Conservation (phyloP, 2,329 filamentous ascomycete genomes). For the Cladosporium cucumerinum region DNA sequence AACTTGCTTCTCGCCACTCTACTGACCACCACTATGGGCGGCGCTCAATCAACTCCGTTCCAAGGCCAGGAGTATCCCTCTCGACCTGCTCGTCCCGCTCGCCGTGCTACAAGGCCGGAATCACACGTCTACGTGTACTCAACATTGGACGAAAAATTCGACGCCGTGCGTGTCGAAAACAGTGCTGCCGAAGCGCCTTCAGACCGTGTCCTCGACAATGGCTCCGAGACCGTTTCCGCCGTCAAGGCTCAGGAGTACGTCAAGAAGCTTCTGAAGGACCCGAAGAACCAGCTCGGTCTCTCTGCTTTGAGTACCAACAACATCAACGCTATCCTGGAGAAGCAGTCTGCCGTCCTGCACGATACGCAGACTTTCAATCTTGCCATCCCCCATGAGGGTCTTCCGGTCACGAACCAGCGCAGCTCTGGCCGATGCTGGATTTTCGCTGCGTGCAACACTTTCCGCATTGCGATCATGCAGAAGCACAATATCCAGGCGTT, state of each 20-base stretch:
- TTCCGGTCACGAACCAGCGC: constrained; percentile 80
- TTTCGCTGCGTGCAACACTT: constrained; percentile 87
- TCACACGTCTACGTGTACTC: constrained; percentile 11
- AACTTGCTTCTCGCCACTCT: background rate
- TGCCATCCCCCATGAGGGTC: constrained; percentile 76
- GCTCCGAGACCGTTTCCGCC: constrained; percentile 30
- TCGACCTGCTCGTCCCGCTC: constrained; percentile 4
- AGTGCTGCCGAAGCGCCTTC: constrained; percentile 22
- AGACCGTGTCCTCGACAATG: constrained; percentile 17
- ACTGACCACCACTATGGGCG: constrained; percentile 16
- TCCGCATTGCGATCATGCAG: constrained; percentile 84
- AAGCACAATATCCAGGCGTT: constrained; percentile 74
- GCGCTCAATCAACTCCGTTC: constrained; percentile 16
- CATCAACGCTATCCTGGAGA: constrained; percentile 63
- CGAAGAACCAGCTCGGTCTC: constrained; percentile 66
- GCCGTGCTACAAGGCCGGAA: constrained; percentile 1
- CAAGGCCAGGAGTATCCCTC: background rate
- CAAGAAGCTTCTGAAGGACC: constrained; percentile 33
- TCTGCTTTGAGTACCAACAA: constrained; percentile 67
- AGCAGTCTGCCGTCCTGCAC: constrained; percentile 58
- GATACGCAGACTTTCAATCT: constrained; percentile 82
- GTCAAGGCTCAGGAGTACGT: constrained; percentile 32
- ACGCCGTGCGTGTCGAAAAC: constrained; percentile 32
- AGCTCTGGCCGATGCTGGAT: constrained; percentile 85
- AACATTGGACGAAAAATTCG: constrained; percentile 35